phyloP scores from a whole-genome alignment of 1,139 yeast species.

The Yamadazyma membranifaciens region DNA sequence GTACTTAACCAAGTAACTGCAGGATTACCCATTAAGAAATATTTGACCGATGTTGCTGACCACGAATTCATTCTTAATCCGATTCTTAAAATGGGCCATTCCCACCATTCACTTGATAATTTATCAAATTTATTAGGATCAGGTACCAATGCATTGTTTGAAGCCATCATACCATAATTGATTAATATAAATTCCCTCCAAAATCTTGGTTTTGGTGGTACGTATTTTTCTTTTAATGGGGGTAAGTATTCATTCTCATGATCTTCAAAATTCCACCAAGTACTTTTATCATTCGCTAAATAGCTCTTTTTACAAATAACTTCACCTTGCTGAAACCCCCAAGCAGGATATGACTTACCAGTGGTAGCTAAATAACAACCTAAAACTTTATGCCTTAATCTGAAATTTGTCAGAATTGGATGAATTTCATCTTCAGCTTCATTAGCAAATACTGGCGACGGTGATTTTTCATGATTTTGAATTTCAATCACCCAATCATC shows the following conservation, averaged over 20 bases:
- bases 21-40: conserved; percentile 67
- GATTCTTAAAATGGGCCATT: conserved; percentile 66
- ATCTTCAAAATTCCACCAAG: conserved; percentile 82
- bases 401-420: conserved; percentile 68
- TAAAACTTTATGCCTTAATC: conserved; percentile 57
- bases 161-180: conserved; percentile 76
- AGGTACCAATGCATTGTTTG: conserved; percentile 64
- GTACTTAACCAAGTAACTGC: conserved; percentile 63
- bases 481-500: conserved; percentile 77
- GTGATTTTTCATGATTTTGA: conserved; percentile 54
- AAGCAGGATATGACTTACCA: conserved; percentile 67
- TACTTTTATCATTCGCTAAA: conserved; percentile 55
- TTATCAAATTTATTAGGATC: conserved; percentile 67
- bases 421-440: conserved; percentile 45
- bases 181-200: conserved; percentile 69
- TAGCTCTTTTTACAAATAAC: conserved; percentile 62
- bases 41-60: conserved; percentile 48
- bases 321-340: conserved; percentile 85
- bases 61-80: conserved; percentile 76
- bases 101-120: conserved; percentile 74
- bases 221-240: conserved; percentile 37
- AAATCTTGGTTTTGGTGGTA: conserved; percentile 66
- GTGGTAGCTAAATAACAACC: conserved; percentile 79
- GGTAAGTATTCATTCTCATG: conserved; percentile 50
- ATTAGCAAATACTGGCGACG: conserved; percentile 46